phyloP scores from a whole-genome alignment of 2,329 filamentous ascomycete species.

The Hypoxylon sp. region DNA sequence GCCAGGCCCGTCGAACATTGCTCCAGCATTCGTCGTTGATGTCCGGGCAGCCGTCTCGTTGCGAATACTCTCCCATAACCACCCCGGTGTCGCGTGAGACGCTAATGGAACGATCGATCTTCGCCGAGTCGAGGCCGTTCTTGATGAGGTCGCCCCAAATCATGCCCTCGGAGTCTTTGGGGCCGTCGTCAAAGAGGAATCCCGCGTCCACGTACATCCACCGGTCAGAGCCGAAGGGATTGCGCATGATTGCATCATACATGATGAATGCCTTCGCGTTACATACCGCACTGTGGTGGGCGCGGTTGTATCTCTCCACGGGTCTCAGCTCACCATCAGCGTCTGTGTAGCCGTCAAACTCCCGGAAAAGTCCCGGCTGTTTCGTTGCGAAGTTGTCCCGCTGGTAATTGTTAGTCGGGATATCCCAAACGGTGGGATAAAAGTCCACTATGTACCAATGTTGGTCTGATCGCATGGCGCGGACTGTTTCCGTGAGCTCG shows the following conservation, averaged over 20 bases:
- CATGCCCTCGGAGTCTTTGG: constrained; percentile 31
- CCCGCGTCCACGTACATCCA: constrained; percentile 47
- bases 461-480: constrained; percentile 37
- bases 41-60: constrained; percentile 31
- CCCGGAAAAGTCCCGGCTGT: constrained; percentile 32
- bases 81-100: constrained; percentile 40
- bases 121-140: constrained; percentile 32
- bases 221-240: constrained; percentile 40
- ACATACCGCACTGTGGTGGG: constrained; percentile 42
- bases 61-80: constrained; percentile 44
- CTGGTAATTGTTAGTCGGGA: constrained; percentile 44
- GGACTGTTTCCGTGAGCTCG: constrained; percentile 28
- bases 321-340: constrained; percentile 39
- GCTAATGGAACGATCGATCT: constrained; percentile 38
- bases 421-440: constrained; percentile 43
- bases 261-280: constrained; percentile 46
- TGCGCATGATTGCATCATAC: constrained; percentile 44
- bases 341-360: constrained; percentile 39
- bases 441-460: constrained; percentile 43
- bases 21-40: constrained; percentile 38
- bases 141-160: constrained; percentile 40
- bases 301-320: constrained; percentile 39
- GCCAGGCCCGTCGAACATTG: constrained; percentile 34
- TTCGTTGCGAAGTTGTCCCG: constrained; percentile 38
- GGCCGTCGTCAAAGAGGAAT: constrained; percentile 44